Evolutionary conservation across 2,329 filamentous ascomycete species (phyloP).

Genomic region (Corniculantispora saksenae): DNA sequence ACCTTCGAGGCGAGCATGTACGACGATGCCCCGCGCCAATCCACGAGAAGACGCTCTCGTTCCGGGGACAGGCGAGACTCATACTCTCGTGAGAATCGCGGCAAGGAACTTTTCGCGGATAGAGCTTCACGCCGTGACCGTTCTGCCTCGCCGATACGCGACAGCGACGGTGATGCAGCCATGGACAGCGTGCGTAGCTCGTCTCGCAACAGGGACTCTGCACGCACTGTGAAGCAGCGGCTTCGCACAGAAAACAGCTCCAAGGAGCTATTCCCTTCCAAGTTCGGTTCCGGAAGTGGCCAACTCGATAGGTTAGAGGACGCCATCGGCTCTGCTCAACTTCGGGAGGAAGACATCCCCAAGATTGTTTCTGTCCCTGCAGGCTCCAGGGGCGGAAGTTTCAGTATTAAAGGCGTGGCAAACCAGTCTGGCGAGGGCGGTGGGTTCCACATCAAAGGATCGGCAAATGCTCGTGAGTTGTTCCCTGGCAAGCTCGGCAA

Average conservation of each 20-base stretch:
- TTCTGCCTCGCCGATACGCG: constrained; percentile 54
- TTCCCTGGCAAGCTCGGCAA: constrained; percentile 57
- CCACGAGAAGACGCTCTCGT: constrained; percentile 29
- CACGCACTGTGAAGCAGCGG: constrained; percentile 37
- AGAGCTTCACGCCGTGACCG: constrained; percentile 42
- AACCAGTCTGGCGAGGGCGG: constrained; percentile 45
- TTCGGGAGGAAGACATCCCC: constrained; percentile 44
- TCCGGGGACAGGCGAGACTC: constrained; percentile 31
- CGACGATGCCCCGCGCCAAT: constrained; percentile 61
- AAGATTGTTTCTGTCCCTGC: constrained; percentile 59
- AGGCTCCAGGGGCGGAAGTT: constrained; percentile 42
- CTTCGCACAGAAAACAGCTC: constrained; percentile 32
- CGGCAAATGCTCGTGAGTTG: constrained; percentile 65
- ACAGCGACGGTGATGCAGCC: constrained; percentile 43
- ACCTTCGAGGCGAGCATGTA: constrained; percentile 78
- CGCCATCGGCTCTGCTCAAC: constrained; percentile 39
- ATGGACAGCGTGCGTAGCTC: constrained; percentile 37
- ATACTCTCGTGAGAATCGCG: constrained; percentile 42
- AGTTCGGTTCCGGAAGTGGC: constrained; percentile 28
- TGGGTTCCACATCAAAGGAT: constrained; percentile 68
- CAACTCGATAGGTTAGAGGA: constrained; percentile 42
- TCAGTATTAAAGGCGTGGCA: constrained; percentile 63
- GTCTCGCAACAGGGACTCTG: constrained; percentile 35
- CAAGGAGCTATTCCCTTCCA: constrained; percentile 44
- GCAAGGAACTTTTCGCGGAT: constrained; percentile 65